Evolutionary conservation across 495 filamentous ascomycete species (phyloP).

Genomic region (Margaritispora aquatica): DNA sequence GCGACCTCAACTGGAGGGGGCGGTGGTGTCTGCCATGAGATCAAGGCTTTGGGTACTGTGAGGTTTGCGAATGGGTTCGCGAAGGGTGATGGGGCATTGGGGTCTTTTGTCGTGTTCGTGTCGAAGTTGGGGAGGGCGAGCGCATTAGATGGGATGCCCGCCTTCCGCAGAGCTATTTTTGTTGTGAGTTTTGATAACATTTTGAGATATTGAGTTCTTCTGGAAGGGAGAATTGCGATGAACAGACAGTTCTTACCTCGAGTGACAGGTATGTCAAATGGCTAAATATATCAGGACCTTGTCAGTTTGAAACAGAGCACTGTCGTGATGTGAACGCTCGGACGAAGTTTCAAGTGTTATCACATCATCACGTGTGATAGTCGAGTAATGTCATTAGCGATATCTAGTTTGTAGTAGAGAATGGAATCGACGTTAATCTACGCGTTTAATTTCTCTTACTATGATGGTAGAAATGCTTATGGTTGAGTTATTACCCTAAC

Average conservation of each 20-base stretch:
- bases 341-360: neutral
- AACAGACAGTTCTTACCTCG: conserved; percentile 4
- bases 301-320: conserved; percentile 5
- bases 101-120: conserved; percentile 10
- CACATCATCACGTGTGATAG: neutral
- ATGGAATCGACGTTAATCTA: too few relatives aligned
- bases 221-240: neutral
- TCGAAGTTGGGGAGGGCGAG: conserved; percentile 23
- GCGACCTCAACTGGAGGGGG: conserved; percentile 40
- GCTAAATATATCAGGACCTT: neutral
- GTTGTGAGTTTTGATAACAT: conserved; percentile 44
- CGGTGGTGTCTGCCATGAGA: conserved; percentile 38
- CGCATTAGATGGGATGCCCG: conserved; percentile 34
- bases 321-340: neutral
- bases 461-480: too few relatives aligned
- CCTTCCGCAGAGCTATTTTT: conserved; percentile 40
- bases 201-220: neutral
- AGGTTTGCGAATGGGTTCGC: conserved; percentile 20
- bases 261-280: neutral
- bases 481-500: too few relatives aligned
- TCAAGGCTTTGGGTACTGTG: conserved; percentile 34
- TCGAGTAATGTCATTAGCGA: too few relatives aligned
- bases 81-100: conserved; percentile 18
- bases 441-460: too few relatives aligned
- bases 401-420: too few relatives aligned